Evolutionary conservation across 192 early-diverging fungal species (phyloP).

Genomic region (Backusella macrospora): DNA sequence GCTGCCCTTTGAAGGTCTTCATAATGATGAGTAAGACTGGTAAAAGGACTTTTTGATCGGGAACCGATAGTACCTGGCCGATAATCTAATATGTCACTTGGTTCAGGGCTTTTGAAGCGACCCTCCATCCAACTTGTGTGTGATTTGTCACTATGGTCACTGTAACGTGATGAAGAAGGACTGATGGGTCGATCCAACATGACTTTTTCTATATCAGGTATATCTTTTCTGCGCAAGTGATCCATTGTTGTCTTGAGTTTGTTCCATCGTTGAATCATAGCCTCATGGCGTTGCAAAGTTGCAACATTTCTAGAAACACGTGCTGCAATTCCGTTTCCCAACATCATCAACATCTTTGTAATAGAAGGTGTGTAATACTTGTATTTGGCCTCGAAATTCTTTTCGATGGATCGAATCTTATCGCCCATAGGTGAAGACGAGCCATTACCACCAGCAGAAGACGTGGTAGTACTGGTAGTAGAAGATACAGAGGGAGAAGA

Average conservation of each 20-base stretch:
- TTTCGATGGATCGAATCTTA: conserved; percentile 52
- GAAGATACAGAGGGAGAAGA: conserved; percentile 21
- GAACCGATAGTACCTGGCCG: neutral
- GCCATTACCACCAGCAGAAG: neutral
- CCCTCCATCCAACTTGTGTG: conserved; percentile 21
- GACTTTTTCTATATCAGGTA: conserved; percentile 37
- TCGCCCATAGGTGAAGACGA: conserved; percentile 34
- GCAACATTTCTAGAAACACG: conserved; percentile 48
- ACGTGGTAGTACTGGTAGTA: conserved; percentile 18
- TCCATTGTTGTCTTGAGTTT: conserved; percentile 43
- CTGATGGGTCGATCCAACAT: conserved; percentile 35
- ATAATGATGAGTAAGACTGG: conserved; percentile 19
- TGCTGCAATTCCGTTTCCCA: conserved; percentile 55
- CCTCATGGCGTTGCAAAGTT: conserved; percentile 48
- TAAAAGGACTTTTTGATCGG: conserved; percentile 26
- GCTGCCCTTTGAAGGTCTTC: conserved; percentile 24
- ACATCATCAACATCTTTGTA: conserved; percentile 57
- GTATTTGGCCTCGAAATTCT: conserved; percentile 59
- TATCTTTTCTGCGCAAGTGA: conserved; percentile 32
- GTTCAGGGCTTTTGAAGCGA: conserved; percentile 37
- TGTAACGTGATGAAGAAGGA: conserved; percentile 38
- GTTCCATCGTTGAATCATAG: conserved; percentile 56
- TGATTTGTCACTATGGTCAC: conserved; percentile 35
- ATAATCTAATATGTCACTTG: conserved; percentile 10
- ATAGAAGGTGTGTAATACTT: conserved; percentile 60